Evolutionary conservation across 371 early-diverging fungal genomes (phyloP).

Genomic region (Mortierella sp.): DNA sequence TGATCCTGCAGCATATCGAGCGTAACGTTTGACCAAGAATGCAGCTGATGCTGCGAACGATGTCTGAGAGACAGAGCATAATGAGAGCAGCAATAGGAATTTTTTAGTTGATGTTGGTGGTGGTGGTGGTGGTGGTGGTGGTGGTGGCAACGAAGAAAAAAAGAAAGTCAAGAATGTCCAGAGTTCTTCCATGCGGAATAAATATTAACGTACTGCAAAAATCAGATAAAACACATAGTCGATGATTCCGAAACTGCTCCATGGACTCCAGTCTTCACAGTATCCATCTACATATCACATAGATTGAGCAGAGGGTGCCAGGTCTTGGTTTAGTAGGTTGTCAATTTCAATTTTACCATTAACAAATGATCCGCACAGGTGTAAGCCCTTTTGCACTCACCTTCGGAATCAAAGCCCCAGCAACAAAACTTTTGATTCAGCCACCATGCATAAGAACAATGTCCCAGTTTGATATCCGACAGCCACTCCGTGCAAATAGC

Average conservation of each 20-base stretch:
- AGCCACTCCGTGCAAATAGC: constrained; percentile 91
- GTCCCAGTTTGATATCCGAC: constrained; percentile 88
- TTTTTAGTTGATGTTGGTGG: background rate
- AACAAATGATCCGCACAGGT: background rate
- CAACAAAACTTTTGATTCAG: constrained; percentile 96
- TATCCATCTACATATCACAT: constrained; percentile 33
- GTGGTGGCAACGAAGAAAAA: background rate
- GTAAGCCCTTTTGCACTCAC: constrained; percentile 28
- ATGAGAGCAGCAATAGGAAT: background rate
- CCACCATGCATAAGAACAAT: constrained; percentile 93
- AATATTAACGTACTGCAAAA: constrained; percentile 66
- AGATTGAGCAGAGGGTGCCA: background rate
- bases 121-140: background rate
- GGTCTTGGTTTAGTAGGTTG: background rate
- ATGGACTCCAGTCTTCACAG: constrained; percentile 59
- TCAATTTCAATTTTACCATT: constrained; percentile 1
- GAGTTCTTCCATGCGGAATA: background rate
- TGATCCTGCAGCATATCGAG: constrained; percentile 92
- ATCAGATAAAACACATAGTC: constrained; percentile 72
- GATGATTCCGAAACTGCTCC: constrained; percentile 62
- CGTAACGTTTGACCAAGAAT: constrained; percentile 76
- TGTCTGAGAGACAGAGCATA: constrained; percentile 55
- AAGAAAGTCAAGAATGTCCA: background rate
- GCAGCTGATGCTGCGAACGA: constrained; percentile 71
- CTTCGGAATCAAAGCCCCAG: constrained; percentile 79